Base-by-base conservation (phyloP, 495 filamentous ascomycete species). In the Aspergillus panamensis region DNA sequence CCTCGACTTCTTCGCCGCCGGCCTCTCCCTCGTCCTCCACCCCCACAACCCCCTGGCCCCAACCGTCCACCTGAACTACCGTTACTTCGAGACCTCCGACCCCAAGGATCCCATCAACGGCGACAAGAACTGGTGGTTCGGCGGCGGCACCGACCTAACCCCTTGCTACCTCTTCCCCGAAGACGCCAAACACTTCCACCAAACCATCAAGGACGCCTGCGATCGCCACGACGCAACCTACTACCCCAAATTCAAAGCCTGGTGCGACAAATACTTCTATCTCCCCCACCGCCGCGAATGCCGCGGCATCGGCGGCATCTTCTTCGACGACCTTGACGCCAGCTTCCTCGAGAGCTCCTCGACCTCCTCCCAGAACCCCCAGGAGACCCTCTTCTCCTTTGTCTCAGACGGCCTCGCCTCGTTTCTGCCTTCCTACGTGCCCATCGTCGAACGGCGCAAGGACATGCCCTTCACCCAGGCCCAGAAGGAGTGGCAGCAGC, bases 261-360 rank as follows among this genome's bases (percentile, higher is more conserved):
- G 94, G 94, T 99, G 94, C 69, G 94, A 99, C 69, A 86, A 92
- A 61, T 99, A 99, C 77, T 99, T 99, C 73, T 85, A 82, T 74
- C 85, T 96, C 64, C 90, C 90, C 62, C 94, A 99, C 73, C 90
- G 94, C 33, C 81, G 82, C 53, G 94, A 99, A 74, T 78, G 82
- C n/a, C 86, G 94, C 33, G 94, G 94, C 44, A 73, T 99, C 21
- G 94, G 94, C 32, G 94, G 94, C 19, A 97, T 99, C 70, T 99
- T 99, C 81, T 99, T 99, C 66, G 94, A 98, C 71, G 94, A 99
- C 65, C 78, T 97, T 19, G 94, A 97, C 69, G 89, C 91, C 61
- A 71, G 64, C 55, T 77, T 77, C 69, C 66, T 79, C 32, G 64
- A 79, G 51, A 66, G 66, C 20, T 78, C 76, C 4, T 62, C 73